A percentile compares a stretch with the other conserved stretches of the same genome.
Conservation (phyloP, 169 alveolate species). For the Cryptosporidium andersoni region DNA sequence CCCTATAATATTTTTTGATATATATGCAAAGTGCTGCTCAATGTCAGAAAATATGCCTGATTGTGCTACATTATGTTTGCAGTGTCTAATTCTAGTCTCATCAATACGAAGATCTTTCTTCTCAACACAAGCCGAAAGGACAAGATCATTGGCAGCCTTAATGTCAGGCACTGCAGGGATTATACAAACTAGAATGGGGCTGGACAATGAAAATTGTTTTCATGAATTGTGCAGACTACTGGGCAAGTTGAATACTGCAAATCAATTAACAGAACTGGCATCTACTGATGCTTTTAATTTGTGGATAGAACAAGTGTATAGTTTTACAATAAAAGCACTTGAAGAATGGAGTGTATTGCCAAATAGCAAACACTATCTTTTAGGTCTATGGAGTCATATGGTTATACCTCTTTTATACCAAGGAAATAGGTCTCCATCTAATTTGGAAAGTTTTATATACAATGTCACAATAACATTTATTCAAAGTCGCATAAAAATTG, state of each 20-base stretch:
- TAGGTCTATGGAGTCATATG: conserved; percentile 92
- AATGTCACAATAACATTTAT: conserved; percentile 77
- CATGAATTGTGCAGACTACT: conserved; percentile 90
- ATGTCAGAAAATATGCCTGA: conserved; percentile 73
- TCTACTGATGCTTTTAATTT: conserved; percentile 79
- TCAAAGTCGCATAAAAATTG: conserved; percentile 80
- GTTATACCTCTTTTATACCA: conserved; percentile 85
- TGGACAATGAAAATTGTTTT: conserved; percentile 87
- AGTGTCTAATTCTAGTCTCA: conserved; percentile 86
- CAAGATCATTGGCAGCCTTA: conserved; percentile 82
- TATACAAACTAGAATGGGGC: conserved; percentile 86
- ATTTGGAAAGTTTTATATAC: conserved; percentile 81
- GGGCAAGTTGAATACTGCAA: conserved; percentile 89
- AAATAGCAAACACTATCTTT: conserved; percentile 90
- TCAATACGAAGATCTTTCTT: conserved; percentile 89
- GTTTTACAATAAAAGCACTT: conserved; percentile 87
- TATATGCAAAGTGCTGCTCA: conserved; percentile 72
- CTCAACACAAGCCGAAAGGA: conserved; percentile 85
- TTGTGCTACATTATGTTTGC: conserved; percentile 85
- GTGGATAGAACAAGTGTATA: conserved; percentile 89
- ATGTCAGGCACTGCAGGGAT: conserved; percentile 88
- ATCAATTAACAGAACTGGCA: conserved; percentile 81
- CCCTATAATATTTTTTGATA: conserved; percentile 77
- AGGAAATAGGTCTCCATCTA: conserved; percentile 83
- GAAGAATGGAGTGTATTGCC: conserved; percentile 87